phyloP scores from a whole-genome alignment of 495 filamentous ascomycete genomes.

The Penicillium longicatenatum region DNA sequence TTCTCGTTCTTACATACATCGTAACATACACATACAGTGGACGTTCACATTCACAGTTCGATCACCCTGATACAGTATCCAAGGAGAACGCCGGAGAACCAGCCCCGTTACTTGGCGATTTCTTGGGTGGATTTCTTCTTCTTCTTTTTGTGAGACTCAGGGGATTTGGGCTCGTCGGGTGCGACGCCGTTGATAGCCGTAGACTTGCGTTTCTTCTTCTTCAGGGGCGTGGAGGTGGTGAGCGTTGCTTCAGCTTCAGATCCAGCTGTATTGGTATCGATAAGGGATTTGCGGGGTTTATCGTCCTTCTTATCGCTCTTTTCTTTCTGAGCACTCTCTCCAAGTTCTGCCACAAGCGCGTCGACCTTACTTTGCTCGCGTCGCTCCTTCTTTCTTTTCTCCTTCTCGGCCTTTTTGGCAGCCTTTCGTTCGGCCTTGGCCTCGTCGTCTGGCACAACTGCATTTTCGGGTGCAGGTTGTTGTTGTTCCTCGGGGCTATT shows the following conservation, averaged over 20 bases:
- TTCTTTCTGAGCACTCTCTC: not conserved
- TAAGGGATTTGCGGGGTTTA: not conserved
- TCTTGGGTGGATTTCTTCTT: conserved; percentile 3
- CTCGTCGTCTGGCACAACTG: not conserved
- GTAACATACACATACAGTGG: not conserved
- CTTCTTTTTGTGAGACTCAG: conserved; percentile 11
- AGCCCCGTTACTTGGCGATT: not conserved
- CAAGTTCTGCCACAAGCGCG: not conserved
- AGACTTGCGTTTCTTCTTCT: conserved; percentile 15
- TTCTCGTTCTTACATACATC: not conserved
- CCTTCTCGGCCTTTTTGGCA: conserved; percentile 7
- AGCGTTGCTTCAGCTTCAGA: not conserved
- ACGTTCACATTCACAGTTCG: not conserved
- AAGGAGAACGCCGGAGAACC: not conserved
- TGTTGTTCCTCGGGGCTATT: not conserved
- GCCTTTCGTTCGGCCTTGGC: not conserved
- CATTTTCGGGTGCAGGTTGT: not conserved
- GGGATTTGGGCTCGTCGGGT: not conserved
- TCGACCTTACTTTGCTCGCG: conserved; percentile 2
- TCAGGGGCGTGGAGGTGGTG: not conserved
- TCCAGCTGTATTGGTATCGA: conserved; percentile 3
- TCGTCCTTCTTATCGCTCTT: conserved; percentile 11
- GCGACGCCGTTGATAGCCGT: not conserved
- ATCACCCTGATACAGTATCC: not conserved
- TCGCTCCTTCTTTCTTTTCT: conserved; percentile 15